Evolutionary conservation across 768 basidiomycete species (phyloP).

Genomic region (Melanogaster broomeanus): DNA sequence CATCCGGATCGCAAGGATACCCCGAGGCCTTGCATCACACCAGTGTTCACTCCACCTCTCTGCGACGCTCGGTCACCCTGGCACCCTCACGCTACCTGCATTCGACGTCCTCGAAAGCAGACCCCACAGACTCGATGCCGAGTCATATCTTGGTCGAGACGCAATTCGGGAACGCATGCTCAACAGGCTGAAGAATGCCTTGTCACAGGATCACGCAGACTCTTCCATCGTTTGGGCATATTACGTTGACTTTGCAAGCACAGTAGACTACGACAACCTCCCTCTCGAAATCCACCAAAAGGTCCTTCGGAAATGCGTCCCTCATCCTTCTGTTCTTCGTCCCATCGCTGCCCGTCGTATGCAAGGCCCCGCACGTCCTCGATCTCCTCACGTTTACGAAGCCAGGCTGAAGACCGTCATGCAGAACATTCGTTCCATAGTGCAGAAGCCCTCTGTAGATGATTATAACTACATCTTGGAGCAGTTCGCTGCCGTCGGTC

Average conservation of each 20-base stretch:
- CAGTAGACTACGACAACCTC: conserved; percentile 47
- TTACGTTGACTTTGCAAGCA: conserved; percentile 59
- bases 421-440: conserved; percentile 61
- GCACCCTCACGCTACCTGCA: conserved; percentile 1
- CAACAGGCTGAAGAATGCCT: conserved; percentile 23
- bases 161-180: conserved; percentile 27
- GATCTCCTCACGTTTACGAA: conserved; percentile 58
- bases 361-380: conserved; percentile 36
- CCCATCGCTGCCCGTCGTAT: conserved; percentile 43
- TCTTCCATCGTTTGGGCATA: conserved; percentile 62
- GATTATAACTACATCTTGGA: conserved; percentile 78
- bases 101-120: conserved; percentile 1
- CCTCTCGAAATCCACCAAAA: conserved; percentile 68
- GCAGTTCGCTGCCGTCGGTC: conserved; percentile 77
- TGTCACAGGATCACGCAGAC: conserved; percentile 35
- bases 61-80: conserved; percentile 3
- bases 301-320: conserved; percentile 69
- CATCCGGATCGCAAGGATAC: conserved; percentile 13
- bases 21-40: conserved; percentile 7
- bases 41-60: conserved; percentile 9
- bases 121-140: neutral
- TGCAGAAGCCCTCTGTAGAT: conserved; percentile 45
- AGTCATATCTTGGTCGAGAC: conserved; percentile 7
- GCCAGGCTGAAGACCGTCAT: conserved; percentile 67
- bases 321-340: conserved; percentile 47